These are phyloP conservation scores for Vitis hybrid DNA, from an alignment of 177 flowering plant genomes.

Conservation along the genomic window DNA sequence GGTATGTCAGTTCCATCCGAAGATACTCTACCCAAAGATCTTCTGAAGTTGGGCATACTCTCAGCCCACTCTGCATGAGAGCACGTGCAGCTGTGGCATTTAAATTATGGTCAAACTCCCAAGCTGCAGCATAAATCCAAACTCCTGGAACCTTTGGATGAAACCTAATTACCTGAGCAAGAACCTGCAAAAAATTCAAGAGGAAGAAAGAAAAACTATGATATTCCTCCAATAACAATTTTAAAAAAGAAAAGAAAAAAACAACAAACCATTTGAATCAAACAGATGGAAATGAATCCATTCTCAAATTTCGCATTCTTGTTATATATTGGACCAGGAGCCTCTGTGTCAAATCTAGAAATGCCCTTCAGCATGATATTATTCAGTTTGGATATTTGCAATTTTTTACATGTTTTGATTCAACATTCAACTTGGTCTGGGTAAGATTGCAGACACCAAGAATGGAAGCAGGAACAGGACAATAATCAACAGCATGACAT, in stretches of 20 bases:
- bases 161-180: conserved; percentile 70
- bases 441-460: too few relatives aligned
- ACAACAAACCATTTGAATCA: not conserved
- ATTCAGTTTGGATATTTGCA: too few relatives aligned
- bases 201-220: not conserved
- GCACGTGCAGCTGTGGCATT: conserved; percentile 82
- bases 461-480: too few relatives aligned
- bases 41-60: conserved; percentile 76
- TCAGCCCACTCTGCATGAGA: conserved; percentile 83
- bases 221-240: too few relatives aligned
- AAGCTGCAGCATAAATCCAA: conserved; percentile 97
- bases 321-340: not conserved
- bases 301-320: not conserved
- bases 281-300: not conserved
- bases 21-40: conserved; percentile 94
- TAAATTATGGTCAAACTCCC: conserved; percentile 86
- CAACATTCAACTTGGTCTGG: too few relatives aligned
- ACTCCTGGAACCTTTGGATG: conserved; percentile 93
- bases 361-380: too few relatives aligned
- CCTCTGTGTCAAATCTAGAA: too few relatives aligned
- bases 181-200: conserved; percentile 40
- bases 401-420: too few relatives aligned
- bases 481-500: too few relatives aligned
- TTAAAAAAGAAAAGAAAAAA: not conserved
- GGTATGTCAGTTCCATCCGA: conserved; percentile 90